A percentile compares a stretch with the other conserved stretches of the same genome.
phyloP scores from a whole-genome alignment of 495 filamentous ascomycete species.

The Podospora didyma region DNA sequence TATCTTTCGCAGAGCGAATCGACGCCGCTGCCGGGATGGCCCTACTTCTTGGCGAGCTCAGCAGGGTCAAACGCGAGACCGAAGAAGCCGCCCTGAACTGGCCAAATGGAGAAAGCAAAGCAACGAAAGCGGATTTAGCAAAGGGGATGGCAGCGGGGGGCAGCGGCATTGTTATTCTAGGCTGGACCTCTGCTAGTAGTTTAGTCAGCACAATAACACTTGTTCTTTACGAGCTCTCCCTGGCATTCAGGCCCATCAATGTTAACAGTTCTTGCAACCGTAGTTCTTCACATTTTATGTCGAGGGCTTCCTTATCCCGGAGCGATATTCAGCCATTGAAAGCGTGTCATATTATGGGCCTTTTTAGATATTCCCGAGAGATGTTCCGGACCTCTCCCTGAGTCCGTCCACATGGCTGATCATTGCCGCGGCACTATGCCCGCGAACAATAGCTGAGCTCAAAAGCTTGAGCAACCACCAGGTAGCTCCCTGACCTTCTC shows the following conservation, averaged over 20 bases:
- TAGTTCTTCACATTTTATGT: not conserved
- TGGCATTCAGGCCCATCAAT: not conserved
- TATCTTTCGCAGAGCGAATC: not conserved
- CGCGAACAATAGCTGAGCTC: not conserved
- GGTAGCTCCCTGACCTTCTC: slow-evolving; percentile 55
- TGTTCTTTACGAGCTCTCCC: not conserved
- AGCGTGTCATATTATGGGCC: not conserved
- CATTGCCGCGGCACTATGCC: not conserved
- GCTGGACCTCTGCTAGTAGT: not conserved
- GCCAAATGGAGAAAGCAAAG: not conserved
- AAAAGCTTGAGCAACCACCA: not conserved
- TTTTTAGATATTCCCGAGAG: not conserved
- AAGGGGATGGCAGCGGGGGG: not conserved
- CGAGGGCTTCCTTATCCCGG: not conserved
- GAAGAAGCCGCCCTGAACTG: not conserved
- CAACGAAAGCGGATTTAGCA: not conserved
- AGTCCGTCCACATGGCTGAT: not conserved
- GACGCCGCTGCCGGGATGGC: not conserved
- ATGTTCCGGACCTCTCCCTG: not conserved
- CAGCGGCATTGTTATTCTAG: not conserved
- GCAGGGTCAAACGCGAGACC: not conserved
- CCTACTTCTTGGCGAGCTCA: not conserved
- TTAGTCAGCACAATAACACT: not conserved
- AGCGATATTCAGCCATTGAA: not conserved
- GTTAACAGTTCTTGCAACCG: not conserved